Evolutionary conservation across 1,284 basidiomycete genomes (phyloP).

Genomic region (Erythrobasidium hasegawianum): DNA sequence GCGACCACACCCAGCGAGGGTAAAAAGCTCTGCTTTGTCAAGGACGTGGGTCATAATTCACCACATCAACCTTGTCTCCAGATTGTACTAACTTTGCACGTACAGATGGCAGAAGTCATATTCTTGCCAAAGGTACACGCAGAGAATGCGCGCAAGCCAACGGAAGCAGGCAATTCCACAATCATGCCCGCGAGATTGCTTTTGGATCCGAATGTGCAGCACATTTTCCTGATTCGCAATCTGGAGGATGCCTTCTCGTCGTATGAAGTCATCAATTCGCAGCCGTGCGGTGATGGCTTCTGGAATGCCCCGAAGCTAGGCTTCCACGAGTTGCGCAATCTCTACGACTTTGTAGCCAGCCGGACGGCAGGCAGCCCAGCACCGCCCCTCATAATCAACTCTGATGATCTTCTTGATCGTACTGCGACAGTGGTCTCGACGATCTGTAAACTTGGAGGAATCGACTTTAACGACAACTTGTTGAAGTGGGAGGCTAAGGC

Average conservation of each 20-base stretch:
- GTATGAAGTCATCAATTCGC: background rate
- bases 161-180: slow-evolving; percentile 35
- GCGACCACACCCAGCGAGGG: background rate
- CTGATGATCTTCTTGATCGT: slow-evolving; percentile 37
- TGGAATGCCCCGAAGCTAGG: slow-evolving; percentile 40
- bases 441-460: slow-evolving; percentile 39
- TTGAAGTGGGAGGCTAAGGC: slow-evolving; percentile 37
- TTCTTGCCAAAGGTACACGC: background rate
- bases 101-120: background rate
- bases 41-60: slow-evolving; percentile 2
- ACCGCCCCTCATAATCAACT: slow-evolving; percentile 39
- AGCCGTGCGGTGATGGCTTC: slow-evolving; percentile 37
- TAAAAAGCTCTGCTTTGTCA: background rate
- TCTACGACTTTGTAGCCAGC: slow-evolving; percentile 20
- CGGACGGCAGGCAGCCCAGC: background rate
- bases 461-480: slow-evolving; percentile 38
- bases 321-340: slow-evolving; percentile 33
- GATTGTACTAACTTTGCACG: background rate
- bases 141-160: background rate
- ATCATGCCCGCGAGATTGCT: slow-evolving; percentile 60
- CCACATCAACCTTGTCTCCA: no score
- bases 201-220: slow-evolving; percentile 72
- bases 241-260: slow-evolving; percentile 49
- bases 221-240: slow-evolving; percentile 66
- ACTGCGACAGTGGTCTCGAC: slow-evolving; percentile 34